Percentiles rank a stretch among this genome's conserved stretches.
Evolutionary conservation across 192 early-diverging fungal species (phyloP).

Genomic region (Linnemannia hyalina): DNA sequence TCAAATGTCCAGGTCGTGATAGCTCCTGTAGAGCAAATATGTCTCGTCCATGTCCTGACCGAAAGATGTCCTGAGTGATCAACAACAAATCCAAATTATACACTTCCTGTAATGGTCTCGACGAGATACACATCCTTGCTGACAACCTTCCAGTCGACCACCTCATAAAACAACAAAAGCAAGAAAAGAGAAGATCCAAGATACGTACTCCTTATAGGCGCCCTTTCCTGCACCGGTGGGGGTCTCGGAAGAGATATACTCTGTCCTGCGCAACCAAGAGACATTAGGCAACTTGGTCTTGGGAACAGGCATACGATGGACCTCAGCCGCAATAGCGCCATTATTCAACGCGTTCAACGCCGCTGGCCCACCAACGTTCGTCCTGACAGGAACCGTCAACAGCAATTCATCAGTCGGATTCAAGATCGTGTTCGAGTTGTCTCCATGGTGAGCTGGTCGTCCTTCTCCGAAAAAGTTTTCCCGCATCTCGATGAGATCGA

Average conservation of each 20-base stretch:
- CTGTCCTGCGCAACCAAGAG: slow-evolving; percentile 68
- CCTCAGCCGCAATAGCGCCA: background rate
- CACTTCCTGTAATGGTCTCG: no score
- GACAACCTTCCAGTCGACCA: no score
- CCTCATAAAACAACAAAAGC: background rate
- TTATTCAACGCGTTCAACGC: background rate
- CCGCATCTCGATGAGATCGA: slow-evolving; percentile 58
- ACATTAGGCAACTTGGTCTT: slow-evolving; percentile 54
- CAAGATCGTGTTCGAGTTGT: background rate
- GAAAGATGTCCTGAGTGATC: no score
- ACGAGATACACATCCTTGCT: no score
- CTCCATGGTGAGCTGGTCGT: slow-evolving; percentile 36
- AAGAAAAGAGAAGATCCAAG: background rate
- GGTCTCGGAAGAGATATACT: slow-evolving; percentile 65
- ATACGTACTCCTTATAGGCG: slow-evolving; percentile 43
- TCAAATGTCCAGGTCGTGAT: no score
- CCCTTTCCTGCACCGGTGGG: slow-evolving; percentile 54
- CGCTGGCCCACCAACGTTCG: background rate
- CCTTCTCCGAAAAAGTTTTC: slow-evolving; percentile 63
- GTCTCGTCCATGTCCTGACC: no score
- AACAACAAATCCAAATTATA: no score
- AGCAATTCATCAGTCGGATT: slow-evolving; percentile 22
- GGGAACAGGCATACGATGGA: slow-evolving; percentile 13
- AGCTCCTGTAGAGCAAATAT: no score
- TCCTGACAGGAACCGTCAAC: slow-evolving; percentile 19